Conservation (phyloP, 768 basidiomycete genomes). For the Mrakia hoshinonis region DNA sequence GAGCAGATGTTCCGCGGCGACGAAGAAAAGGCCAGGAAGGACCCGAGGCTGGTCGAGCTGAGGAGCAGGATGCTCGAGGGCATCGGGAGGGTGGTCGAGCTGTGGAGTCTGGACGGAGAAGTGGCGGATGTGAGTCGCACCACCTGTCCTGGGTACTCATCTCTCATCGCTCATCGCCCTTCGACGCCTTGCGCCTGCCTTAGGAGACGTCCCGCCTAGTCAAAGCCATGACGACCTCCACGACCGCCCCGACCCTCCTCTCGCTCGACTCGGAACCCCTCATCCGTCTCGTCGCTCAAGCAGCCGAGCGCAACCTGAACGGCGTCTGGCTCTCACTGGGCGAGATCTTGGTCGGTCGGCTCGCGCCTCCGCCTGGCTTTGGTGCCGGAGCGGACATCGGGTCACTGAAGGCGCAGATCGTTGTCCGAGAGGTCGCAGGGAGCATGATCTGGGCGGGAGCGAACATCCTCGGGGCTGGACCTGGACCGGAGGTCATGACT, state of each 20-base stretch:
- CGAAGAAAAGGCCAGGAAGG: slow-evolving; percentile 46
- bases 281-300: slow-evolving; percentile 36
- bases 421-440: slow-evolving; percentile 10
- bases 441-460: slow-evolving; percentile 3
- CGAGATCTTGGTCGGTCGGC: slow-evolving; percentile 67
- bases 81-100: slow-evolving; percentile 54
- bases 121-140: slow-evolving; percentile 38
- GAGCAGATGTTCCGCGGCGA: slow-evolving; percentile 40
- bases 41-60: slow-evolving; percentile 47
- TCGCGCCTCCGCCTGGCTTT: slow-evolving; percentile 57
- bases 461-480: not conserved
- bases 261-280: slow-evolving; percentile 74
- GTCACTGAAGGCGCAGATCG: not conserved
- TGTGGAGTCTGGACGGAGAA: slow-evolving; percentile 72
- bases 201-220: slow-evolving; percentile 74
- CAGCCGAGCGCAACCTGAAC: slow-evolving; percentile 36
- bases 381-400: not conserved
- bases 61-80: slow-evolving; percentile 59
- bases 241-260: slow-evolving; percentile 62
- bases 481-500: slow-evolving; percentile 15
- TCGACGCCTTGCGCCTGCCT: not conserved
- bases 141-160: not conserved
- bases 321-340: slow-evolving; percentile 73
- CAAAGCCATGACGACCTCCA: slow-evolving; percentile 75
- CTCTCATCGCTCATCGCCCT: not conserved